Conservation (phyloP, 2,329 filamentous ascomycete species). For the Cladosporium phlei region DNA sequence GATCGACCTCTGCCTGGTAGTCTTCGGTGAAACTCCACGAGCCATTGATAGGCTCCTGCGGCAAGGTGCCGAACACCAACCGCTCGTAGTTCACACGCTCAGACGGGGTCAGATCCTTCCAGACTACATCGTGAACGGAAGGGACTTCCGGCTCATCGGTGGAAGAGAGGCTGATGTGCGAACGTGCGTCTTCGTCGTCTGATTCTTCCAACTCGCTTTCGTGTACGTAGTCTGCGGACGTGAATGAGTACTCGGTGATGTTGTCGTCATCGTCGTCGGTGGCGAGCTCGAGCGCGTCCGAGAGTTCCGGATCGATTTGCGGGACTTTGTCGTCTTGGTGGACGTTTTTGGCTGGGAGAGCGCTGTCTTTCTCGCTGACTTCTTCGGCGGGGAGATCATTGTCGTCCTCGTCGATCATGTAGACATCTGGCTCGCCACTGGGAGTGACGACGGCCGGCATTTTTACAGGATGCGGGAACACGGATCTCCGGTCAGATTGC, state of each 20-base stretch:
- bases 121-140: neutral
- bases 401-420: conserved; percentile 2
- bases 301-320: no score
- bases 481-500: no score
- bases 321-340: conserved; percentile 12
- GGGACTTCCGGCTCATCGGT: conserved; percentile 9
- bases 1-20: conserved; percentile 25
- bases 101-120: neutral
- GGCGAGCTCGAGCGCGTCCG: no score
- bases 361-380: conserved; percentile 17
- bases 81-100: conserved; percentile 6
- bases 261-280: conserved; percentile 4
- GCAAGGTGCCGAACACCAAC: conserved; percentile 23
- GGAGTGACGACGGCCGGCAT: no score
- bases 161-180: conserved; percentile 23
- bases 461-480: no score
- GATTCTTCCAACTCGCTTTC: conserved; percentile 14
- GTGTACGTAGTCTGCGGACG: conserved; percentile 16
- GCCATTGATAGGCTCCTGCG: conserved; percentile 17
- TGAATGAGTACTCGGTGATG: conserved; percentile 20
- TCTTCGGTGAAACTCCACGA: conserved; percentile 26
- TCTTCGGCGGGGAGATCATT: neutral
- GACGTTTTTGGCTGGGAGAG: conserved; percentile 18
- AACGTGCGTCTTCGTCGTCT: conserved; percentile 18
- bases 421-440: neutral